Conservation (phyloP, 768 basidiomycete species). For the Boletus sp. region DNA sequence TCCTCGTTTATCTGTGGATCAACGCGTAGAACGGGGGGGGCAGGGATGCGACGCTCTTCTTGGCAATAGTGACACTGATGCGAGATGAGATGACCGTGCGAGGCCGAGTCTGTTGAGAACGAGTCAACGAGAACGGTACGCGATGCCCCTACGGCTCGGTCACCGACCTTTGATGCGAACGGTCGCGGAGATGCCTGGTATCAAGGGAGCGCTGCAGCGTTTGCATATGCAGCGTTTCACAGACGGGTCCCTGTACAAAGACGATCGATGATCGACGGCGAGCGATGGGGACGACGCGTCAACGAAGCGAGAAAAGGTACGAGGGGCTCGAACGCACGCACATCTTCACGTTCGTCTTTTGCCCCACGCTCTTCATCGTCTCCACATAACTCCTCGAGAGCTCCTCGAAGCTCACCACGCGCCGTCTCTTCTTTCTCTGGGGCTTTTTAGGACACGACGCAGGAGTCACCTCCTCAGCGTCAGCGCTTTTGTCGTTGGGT, state of each 20-base stretch:
- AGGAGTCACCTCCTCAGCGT: background rate
- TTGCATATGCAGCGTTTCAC: slow-evolving; percentile 83
- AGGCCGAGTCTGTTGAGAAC: slow-evolving; percentile 34
- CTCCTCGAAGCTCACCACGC: slow-evolving; percentile 41
- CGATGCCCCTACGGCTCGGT: background rate
- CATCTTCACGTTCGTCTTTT: slow-evolving; percentile 79
- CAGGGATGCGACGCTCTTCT: slow-evolving; percentile 63
- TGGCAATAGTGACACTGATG: slow-evolving; percentile 62
- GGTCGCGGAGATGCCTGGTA: slow-evolving; percentile 65
- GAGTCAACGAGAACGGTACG: slow-evolving; percentile 17
- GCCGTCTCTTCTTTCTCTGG: slow-evolving; percentile 21
- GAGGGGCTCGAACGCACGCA: slow-evolving; percentile 41
- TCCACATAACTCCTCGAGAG: slow-evolving; percentile 63
- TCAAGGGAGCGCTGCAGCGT: slow-evolving; percentile 58
- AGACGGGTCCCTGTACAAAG: slow-evolving; percentile 61
- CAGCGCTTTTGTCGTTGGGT: background rate
- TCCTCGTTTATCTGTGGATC: background rate
- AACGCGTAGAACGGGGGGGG: slow-evolving; percentile 44
- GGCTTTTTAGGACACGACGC: background rate
- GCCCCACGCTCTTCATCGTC: slow-evolving; percentile 67
- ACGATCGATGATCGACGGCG: background rate
- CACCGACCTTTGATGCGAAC: slow-evolving; percentile 64
- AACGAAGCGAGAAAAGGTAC: background rate
- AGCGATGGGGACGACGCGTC: background rate
- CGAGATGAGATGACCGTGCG: slow-evolving; percentile 54